Base-by-base conservation (phyloP, 73 alveolate species). In the Paramecium caudatum region DNA sequence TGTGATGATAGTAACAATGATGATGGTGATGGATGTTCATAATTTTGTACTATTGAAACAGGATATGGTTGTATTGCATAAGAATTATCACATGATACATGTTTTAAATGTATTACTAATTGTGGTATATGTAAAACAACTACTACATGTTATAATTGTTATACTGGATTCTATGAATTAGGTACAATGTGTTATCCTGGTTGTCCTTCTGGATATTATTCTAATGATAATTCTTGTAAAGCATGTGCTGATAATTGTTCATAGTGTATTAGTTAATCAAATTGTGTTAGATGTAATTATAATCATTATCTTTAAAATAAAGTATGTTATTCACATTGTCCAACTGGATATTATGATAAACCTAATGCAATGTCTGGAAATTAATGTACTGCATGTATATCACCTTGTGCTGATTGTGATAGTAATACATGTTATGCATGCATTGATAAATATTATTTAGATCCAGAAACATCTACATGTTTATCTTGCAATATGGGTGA, bases 1-100 rank as follows among this genome's bases (percentile, higher is more conserved):
- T 88, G 94, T 47, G 88, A 74, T 74, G 94, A 91, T 55, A 39
- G 16, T 9, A 91, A 91, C 61, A 23, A 15, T 10, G 50, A 45
- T 34, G 48, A 82, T 82, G 94, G 94, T 21, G 94, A 91, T 55
- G 94, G 94, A 9, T 91, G 94, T 33, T 50, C 90, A 39, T 16
- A 30, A 21, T 43, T 34, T 23, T 91, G 94, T 32, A 12, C 21
- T 1, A 82, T 91, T 12, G 94, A 91, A 74, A 6, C 62, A n/a
- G 68, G 88, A 15, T 74, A 74, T 74, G 88, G 88, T 21, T 74
- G 88, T 19, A 74, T 74, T n/a, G 27, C 13, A 15, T 15, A 74
- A 74, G 19, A 32, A 19, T 45, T 39, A 21, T 74, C 88, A 9
- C 68, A 74, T 16, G 88, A 74, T 39, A 41, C 5, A 74, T 74